phyloP scores from a whole-genome alignment of 176 grass and related monocot species.

The Saccharum officinarum region DNA sequence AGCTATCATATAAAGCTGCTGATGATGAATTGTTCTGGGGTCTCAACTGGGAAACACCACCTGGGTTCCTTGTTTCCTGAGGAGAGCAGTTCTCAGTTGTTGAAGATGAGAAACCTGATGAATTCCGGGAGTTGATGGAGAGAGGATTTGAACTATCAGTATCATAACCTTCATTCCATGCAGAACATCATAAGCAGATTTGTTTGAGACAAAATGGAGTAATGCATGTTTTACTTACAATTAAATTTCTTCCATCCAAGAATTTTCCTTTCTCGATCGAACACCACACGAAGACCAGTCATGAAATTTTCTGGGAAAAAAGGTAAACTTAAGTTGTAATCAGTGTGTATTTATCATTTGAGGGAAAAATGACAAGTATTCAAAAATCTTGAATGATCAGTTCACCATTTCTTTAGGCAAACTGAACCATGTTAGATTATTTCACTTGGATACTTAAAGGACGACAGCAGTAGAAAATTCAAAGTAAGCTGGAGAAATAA shows the following conservation, averaged over 20 bases:
- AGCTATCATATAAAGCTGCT: neutral
- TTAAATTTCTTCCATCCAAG: slow-evolving; percentile 87
- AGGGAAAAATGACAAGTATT: neutral
- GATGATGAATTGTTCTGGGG: slow-evolving; percentile 38
- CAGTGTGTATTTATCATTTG: neutral
- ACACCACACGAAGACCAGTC: slow-evolving; percentile 72
- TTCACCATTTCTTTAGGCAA: no score
- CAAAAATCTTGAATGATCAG: neutral
- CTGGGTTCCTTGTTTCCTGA: slow-evolving; percentile 49
- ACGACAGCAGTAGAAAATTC: neutral
- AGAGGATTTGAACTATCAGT: slow-evolving; percentile 56
- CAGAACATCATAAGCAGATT: neutral
- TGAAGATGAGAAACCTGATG: slow-evolving; percentile 35
- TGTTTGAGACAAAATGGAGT: neutral
- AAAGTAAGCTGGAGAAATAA: neutral
- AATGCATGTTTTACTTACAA: slow-evolving; percentile 44
- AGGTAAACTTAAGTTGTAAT: neutral
- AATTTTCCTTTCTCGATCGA: slow-evolving; percentile 72
- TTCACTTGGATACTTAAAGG: neutral
- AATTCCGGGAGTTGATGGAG: slow-evolving; percentile 52
- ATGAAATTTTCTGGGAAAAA: slow-evolving; percentile 80
- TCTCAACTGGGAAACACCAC: slow-evolving; percentile 47
- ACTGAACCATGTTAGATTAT: neutral
- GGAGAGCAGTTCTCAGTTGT: slow-evolving; percentile 56
- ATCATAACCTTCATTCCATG: slow-evolving; percentile 53